Evolutionary conservation across 371 early-diverging fungal species (phyloP).

Genomic region (Mortierella sp.): DNA sequence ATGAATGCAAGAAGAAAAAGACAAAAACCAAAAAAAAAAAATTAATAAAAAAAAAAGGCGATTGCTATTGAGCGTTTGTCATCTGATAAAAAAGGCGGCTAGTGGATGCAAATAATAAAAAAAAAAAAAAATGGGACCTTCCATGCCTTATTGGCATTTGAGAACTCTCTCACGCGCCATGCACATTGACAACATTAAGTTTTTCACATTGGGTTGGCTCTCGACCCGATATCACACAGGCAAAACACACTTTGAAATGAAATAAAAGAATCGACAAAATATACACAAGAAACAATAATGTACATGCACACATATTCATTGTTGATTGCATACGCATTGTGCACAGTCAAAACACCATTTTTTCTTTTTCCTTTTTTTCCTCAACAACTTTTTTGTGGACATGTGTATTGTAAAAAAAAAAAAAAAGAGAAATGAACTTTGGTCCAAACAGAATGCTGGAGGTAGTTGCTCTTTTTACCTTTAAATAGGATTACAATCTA

Average conservation of each 20-base stretch:
- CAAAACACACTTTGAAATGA: conserved; percentile 2
- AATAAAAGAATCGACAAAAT: not conserved
- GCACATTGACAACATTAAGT: not conserved
- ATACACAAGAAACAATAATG: not conserved
- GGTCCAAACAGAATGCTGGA: not conserved
- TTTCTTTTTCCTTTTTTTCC: not conserved
- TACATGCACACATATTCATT: not conserved
- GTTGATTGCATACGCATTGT: not conserved
- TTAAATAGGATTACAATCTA: too few species aligned
- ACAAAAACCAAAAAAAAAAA: not conserved
- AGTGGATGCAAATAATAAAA: conserved; percentile 1
- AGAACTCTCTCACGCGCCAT: not conserved
- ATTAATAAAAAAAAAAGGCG: conserved; percentile 1
- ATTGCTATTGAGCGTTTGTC: conserved; percentile 8
- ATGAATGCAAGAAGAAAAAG: not conserved
- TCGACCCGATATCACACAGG: not conserved
- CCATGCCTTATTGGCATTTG: conserved; percentile 4
- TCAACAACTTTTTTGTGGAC: not conserved
- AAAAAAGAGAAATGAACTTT: not conserved
- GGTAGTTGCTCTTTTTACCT: too few species aligned
- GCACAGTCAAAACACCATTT: not conserved
- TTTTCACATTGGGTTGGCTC: conserved; percentile 1
- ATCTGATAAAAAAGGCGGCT: not conserved
- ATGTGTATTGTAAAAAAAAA: conserved; percentile 2
- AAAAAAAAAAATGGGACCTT: not conserved